These are phyloP conservation scores for Naegleria gruberi DNA, from an alignment of 208 protist species.

Conservation along the genomic window DNA sequence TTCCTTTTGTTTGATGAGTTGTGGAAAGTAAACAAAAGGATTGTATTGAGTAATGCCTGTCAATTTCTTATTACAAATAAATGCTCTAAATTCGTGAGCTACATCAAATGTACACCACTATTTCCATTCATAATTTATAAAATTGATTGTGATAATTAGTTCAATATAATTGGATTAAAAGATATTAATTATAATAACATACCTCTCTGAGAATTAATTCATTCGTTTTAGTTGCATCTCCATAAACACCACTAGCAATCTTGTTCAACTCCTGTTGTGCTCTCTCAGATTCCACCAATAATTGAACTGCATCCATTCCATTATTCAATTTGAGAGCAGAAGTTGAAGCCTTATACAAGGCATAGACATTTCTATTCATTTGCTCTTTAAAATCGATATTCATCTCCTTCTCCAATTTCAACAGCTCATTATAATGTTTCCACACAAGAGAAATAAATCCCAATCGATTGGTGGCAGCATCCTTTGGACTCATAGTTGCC, in stretches of 20 bases:
- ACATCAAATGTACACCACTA: not conserved
- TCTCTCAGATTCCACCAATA: slow-evolving; percentile 14
- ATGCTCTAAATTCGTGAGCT: not conserved
- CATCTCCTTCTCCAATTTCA: not conserved
- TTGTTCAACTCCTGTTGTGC: not conserved
- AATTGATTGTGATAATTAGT: not conserved
- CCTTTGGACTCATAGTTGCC: slow-evolving; percentile 8
- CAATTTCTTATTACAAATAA: not conserved
- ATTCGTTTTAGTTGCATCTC: not conserved
- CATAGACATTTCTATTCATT: not conserved
- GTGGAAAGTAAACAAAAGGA: not conserved
- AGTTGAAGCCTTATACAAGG: not conserved
- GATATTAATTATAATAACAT: not conserved
- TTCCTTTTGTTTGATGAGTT: not conserved
- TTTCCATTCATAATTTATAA: not conserved
- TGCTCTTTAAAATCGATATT: not conserved
- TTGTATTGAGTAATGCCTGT: slow-evolving; percentile 4
- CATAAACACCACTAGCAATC: not conserved
- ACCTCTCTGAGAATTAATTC: not conserved
- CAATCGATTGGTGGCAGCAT: not conserved
- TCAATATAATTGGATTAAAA: not conserved
- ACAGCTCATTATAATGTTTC: not conserved
- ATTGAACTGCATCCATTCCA: not conserved
- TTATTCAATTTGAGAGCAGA: not conserved
- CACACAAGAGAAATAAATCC: not conserved